Conservation (phyloP, 805 yeast genomes). For the Wickerhamiella parazyma region DNA sequence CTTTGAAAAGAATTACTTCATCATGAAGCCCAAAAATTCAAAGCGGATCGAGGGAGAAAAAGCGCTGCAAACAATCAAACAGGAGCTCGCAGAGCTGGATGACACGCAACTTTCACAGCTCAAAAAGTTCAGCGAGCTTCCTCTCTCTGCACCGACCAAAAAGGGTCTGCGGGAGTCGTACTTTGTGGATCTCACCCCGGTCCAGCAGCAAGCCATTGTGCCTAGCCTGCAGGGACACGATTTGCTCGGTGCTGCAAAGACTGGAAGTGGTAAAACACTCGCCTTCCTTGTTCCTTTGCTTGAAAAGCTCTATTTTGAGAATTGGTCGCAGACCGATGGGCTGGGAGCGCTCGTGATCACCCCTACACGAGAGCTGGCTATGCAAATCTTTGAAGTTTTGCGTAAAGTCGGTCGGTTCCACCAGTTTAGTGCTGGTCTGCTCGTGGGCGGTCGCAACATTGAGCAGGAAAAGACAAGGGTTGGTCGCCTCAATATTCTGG, state of each 20-base stretch:
- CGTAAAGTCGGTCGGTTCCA: constrained; percentile 66
- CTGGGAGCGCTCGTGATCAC: constrained; percentile 80
- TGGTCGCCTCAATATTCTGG: constrained; percentile 61
- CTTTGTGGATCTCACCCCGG: constrained; percentile 68
- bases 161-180: constrained; percentile 69
- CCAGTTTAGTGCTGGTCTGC: constrained; percentile 74
- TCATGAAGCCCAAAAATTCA: constrained; percentile 19
- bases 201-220: constrained; percentile 71
- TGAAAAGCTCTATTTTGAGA: constrained; percentile 42
- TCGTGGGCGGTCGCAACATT: constrained; percentile 87
- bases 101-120: constrained; percentile 21
- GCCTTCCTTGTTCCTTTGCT: constrained; percentile 75
- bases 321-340: constrained; percentile 76
- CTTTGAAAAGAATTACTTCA: constrained; percentile 2
- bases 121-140: constrained; percentile 60
- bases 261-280: constrained; percentile 84
- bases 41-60: constrained; percentile 24
- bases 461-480: constrained; percentile 70
- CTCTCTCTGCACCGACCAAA: constrained; percentile 49
- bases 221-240: constrained; percentile 64
- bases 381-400: constrained; percentile 79
- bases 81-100: constrained; percentile 39
- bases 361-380: constrained; percentile 84
- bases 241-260: constrained; percentile 74
- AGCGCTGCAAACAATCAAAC: constrained; percentile 33